Base-by-base conservation (phyloP, 1,284 basidiomycete genomes). In the Moniliophthora roreri region DNA sequence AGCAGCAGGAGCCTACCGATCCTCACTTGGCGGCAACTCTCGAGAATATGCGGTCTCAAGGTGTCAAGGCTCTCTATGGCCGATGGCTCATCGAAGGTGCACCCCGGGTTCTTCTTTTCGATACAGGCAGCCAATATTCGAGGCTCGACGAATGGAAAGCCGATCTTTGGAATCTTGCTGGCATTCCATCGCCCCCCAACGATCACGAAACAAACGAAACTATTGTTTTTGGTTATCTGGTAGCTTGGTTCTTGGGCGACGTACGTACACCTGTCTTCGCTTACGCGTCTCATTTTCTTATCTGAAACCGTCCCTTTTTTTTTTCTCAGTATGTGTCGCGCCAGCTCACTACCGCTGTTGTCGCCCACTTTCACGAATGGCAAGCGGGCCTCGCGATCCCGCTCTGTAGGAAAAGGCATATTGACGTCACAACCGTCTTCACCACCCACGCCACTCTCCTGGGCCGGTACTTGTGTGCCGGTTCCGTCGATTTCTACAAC, bases 341-440 rank as follows among this genome's bases (percentile, higher is more conserved):
- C 55, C 86, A 95, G 68, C 80, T 89, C 35, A 80, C 83, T 57
- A 88, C 84, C 10, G 93, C 95, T 44, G 91, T 99, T 62, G 83
- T 98, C 58, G 95, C 94, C 58, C 96, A 98, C 74, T 98, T 99
- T 78, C 96, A 99, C 75, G 96, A 99, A 74, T 99, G 96, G 96
- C 95, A 98, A 70, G 95, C 95, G 5, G 96, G 96, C 53, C 85
- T 98, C 38, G 94, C 96, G 26, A 98, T 99, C 57, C 94, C 96
- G 2, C 83, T 99, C 18, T 95, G 93, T 74, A 82, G 96, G 60
- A 98, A 98, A 76, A 83, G 96, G 53, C 94, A 97, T 68, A 91
- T 99, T 67, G 96, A 98, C 73, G 89, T 98, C 58, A 98, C 95
- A 41, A 98, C 96, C 66, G 92, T 99, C 63, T 95, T 95, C 75